Evolutionary conservation across 2,329 filamentous ascomycete species (phyloP), one percentile per base, ranked within the genome.

Genomic region (Colletotrichum paranaense): DNA sequence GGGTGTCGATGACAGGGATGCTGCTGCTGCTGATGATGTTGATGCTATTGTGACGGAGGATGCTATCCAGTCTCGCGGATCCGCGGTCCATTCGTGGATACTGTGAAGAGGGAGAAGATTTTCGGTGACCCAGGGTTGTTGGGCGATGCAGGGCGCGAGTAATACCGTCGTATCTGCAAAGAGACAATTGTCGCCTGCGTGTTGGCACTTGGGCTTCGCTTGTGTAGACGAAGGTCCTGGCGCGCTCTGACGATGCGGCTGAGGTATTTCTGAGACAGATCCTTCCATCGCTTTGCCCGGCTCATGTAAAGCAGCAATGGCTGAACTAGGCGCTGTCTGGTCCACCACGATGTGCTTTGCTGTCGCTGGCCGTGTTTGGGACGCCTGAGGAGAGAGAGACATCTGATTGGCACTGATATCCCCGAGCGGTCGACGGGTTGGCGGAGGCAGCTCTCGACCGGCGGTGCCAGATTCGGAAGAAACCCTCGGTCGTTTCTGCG

Each of bases 51-150:
- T 16, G 11, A 7, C 3, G 22, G 59, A 7, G 28, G 35, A 1
- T 14, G 75, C 57, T 5, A 79, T 58, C 80, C 86, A 89, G 3
- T 76, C 75, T 14, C 79, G 75, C 0, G 84, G 79, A 5, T 86
- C 79, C 0, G 78, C 77, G 1, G 82, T 75, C 19, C 83, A 79
- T 0, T 78, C 67, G 2, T 75, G 42, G 49, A 88, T 78, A 1
- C 86, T 87, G 55, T 90, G 88, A 0, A 76, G 77, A 1, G 75
- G 72, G 1, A 89, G 78, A 0, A 89, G 77, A 26, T 81, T 77
- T 1, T 84, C 81, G 0, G 81, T 81, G 6, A 86, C 77, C 75
- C 79, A 80, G 0, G 80, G 80, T 11, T 80, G 80, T 2, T 77
- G 70, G 14, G 84, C 77, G 19, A 88, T 82, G 62, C 82, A 84